Evolutionary conservation across 192 early-diverging fungal species (phyloP).

Genomic region (Mortierella claussenii): DNA sequence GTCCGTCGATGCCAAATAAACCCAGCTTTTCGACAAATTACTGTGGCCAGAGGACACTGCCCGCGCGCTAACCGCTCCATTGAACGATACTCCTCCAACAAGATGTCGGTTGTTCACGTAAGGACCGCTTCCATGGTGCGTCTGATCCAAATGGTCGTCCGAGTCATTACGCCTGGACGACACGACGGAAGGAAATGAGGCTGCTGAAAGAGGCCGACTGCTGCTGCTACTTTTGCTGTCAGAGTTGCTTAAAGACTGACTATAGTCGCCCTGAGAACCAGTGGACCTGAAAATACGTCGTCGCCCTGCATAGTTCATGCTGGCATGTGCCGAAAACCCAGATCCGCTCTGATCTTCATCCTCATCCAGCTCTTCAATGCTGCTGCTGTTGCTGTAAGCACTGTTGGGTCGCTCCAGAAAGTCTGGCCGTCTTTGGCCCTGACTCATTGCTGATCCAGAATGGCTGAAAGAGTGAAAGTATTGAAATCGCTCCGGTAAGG

Average conservation of each 20-base stretch:
- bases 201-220: conserved; percentile 17
- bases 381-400: conserved; percentile 42
- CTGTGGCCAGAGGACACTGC: conserved; percentile 25
- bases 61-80: conserved; percentile 27
- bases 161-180: conserved; percentile 10
- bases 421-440: conserved; percentile 1
- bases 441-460: conserved; percentile 15
- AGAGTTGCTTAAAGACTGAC: conserved; percentile 3
- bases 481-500: conserved; percentile 46
- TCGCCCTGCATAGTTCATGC: conserved; percentile 16
- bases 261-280: conserved; percentile 7
- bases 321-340: conserved; percentile 16
- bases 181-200: conserved; percentile 1
- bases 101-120: conserved; percentile 3
- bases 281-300: conserved; percentile 6
- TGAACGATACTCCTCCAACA: conserved; percentile 31
- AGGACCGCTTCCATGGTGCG: conserved; percentile 3
- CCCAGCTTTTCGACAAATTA: conserved; percentile 42
- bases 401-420: conserved; percentile 36
- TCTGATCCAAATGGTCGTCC: conserved; percentile 32
- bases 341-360: conserved; percentile 32
- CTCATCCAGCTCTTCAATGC: conserved; percentile 43
- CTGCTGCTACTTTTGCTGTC: not conserved
- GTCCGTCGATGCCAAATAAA: conserved; percentile 2
- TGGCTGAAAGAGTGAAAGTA: conserved; percentile 33